Base-by-base conservation (phyloP, 306 rosid genomes). In the Potentilla sterilis region DNA sequence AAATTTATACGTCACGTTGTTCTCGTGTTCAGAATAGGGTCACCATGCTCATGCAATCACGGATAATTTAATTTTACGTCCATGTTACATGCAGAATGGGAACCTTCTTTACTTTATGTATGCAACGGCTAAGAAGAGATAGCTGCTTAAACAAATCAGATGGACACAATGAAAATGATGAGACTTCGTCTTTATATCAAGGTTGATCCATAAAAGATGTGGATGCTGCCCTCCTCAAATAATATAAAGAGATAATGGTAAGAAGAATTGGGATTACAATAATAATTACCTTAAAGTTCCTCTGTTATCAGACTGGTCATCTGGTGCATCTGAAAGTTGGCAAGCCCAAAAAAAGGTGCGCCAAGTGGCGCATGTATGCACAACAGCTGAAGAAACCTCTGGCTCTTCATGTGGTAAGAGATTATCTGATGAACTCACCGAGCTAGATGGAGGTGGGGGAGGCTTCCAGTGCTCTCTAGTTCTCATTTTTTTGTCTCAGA, bases 361-460 rank as follows among this genome's bases (percentile, higher is more conserved):
- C 69, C 69, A 37, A 21, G 46, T 18, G 41, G 69, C 46, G 3
- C 69, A 64, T 64, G 69, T 64, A 64, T 64, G 46, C 46, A 64
- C 46, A 37, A 37, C 69, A 64, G 46, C 46, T 37, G 78, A 62
- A 44, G 61, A 62, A 62, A 75, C 78, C 46, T 75, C 78, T n/a
- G 48, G 70, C 48, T 24, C 63, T 70, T 70, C 32, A 18, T 61
- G 21, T 75, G 70, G 35, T 12, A 48, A 37, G 21, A 49, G 32
- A 62, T 61, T 3, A 44, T 46, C 28, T 46, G 78, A 44, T 46
- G 78, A 75, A 21, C 22, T 59, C 40, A 47, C 47, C 22, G 62
- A 62, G 69, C 78, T 62, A 15, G 71, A 19, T 44, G 37, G 70
- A 44, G 77, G 58, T 34, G 75, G 34, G 35, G 44, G 78, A 19